Conservation (phyloP, 202 grass and related monocot genomes). For the Elaeis oleifera region DNA sequence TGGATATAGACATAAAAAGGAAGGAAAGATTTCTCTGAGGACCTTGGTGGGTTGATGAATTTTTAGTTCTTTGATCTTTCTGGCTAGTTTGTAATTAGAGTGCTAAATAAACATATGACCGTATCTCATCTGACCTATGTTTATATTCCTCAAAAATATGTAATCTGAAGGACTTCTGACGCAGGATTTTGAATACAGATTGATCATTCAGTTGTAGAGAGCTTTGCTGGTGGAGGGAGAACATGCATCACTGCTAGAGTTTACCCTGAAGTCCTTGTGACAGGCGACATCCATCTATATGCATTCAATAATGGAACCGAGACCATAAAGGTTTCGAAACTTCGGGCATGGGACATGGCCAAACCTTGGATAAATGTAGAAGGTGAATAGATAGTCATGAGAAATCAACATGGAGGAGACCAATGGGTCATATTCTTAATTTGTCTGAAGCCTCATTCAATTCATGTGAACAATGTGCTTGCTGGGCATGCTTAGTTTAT, state of each 20-base stretch:
- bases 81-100: background rate
- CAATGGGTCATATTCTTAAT: no score
- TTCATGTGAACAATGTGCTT: no score
- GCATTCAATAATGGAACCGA: constrained; percentile 62
- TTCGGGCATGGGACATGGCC: constrained; percentile 69
- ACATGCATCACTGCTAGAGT: constrained; percentile 70
- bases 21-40: constrained; percentile 60
- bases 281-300: constrained; percentile 28
- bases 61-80: constrained; percentile 3
- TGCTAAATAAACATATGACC: no score
- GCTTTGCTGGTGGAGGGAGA: constrained; percentile 59
- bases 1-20: constrained; percentile 51
- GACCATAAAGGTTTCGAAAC: constrained; percentile 26
- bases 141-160: no score
- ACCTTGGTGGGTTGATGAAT: constrained; percentile 41
- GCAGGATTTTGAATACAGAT: constrained; percentile 29
- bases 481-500: no score
- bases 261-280: constrained; percentile 33
- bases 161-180: background rate
- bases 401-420: no score
- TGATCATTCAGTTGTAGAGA: constrained; percentile 85
- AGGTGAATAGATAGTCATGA: no score
- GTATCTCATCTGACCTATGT: no score
- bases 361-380: background rate
- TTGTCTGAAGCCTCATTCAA: no score